These are phyloP conservation scores for Fusarium devonianum DNA, from an alignment of 2,329 filamentous ascomycete genomes.

Conservation along the genomic window DNA sequence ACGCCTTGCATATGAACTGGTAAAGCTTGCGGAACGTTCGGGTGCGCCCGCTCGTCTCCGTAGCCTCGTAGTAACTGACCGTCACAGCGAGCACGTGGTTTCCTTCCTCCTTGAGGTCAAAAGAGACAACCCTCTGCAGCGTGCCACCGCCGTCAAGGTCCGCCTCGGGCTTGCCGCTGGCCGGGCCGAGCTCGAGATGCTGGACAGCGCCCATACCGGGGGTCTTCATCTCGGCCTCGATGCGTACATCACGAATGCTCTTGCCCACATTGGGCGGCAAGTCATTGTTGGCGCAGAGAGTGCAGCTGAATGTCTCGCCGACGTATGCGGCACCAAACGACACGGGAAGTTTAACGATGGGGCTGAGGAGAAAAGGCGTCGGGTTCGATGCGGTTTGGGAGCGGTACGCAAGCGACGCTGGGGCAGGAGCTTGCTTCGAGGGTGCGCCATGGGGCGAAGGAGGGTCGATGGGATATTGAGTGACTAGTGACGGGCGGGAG, in stretches of 20 bases:
- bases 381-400: constrained; percentile 55
- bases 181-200: constrained; percentile 67
- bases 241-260: constrained; percentile 76
- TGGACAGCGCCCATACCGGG: constrained; percentile 67
- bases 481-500: constrained; percentile 79
- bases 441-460: constrained; percentile 52
- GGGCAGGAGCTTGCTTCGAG: constrained; percentile 50
- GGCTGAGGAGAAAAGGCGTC: constrained; percentile 64
- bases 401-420: constrained; percentile 78
- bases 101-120: constrained; percentile 92
- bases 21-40: constrained; percentile 94
- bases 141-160: constrained; percentile 71
- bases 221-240: constrained; percentile 95
- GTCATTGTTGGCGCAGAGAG: constrained; percentile 95
- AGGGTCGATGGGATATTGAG: constrained; percentile 69
- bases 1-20: constrained; percentile 92
- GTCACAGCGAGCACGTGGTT: constrained; percentile 93
- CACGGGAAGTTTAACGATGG: constrained; percentile 81
- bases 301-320: constrained; percentile 93
- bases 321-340: constrained; percentile 95
- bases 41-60: constrained; percentile 72
- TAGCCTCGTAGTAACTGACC: constrained; percentile 90
- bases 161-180: constrained; percentile 29
- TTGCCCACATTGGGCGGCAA: constrained; percentile 44
- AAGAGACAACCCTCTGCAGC: constrained; percentile 81